A percentile compares a stretch with the other conserved stretches of the same genome.
Evolutionary conservation across 1,284 basidiomycete genomes (phyloP).

Genomic region (Ceratobasidium sp.): DNA sequence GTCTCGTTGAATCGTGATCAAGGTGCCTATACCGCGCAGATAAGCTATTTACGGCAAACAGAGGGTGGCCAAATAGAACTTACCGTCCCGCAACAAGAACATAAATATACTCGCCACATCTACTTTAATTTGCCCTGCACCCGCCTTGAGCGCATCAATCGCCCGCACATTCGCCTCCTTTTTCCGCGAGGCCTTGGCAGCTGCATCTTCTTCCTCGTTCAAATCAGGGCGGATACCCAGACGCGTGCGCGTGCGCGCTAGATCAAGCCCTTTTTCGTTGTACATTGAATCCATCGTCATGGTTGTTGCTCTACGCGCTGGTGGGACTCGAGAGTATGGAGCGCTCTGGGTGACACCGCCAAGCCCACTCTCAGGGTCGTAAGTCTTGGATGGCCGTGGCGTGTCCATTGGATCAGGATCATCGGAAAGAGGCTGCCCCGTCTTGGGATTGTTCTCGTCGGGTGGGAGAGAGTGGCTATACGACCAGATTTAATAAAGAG

Average conservation of each 20-base stretch:
- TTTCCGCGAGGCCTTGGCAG: conserved; percentile 17
- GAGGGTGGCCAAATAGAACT: conserved; percentile 40
- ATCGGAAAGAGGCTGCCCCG: neutral
- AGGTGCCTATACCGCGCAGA: conserved; percentile 60
- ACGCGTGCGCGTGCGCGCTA: conserved; percentile 28
- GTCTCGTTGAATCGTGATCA: conserved; percentile 69
- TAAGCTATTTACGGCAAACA: neutral
- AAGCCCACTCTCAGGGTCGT: conserved; percentile 24
- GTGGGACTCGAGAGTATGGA: neutral
- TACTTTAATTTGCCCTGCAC: conserved; percentile 68
- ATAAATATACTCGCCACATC: conserved; percentile 72
- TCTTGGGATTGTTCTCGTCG: conserved; percentile 34
- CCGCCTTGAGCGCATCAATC: conserved; percentile 69
- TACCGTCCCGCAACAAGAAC: conserved; percentile 74
- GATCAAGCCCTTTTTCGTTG: conserved; percentile 15
- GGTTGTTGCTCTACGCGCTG: conserved; percentile 6
- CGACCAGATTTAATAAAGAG: neutral
- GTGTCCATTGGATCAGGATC: conserved; percentile 38
- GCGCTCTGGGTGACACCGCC: neutral
- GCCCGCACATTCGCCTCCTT: conserved; percentile 50
- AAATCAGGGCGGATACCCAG: neutral
- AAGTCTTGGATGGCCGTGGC: conserved; percentile 32
- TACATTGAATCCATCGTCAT: conserved; percentile 5
- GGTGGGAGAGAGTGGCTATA: conserved; percentile 63
- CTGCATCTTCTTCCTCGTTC: neutral